Base-by-base conservation (phyloP, 148 eudicot species). In the Rhododendron vialii region DNA sequence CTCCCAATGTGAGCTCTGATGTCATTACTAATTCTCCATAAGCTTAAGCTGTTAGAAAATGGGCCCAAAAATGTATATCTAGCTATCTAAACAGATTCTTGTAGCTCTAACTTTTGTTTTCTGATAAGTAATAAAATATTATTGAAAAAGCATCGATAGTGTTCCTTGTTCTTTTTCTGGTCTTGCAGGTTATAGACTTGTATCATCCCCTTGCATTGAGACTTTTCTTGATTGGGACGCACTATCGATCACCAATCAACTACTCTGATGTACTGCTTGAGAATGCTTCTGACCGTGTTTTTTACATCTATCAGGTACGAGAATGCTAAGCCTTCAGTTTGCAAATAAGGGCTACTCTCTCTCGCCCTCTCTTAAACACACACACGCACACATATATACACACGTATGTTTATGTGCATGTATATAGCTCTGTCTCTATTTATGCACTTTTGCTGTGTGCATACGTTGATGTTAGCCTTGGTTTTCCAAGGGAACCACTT, bases 151-250 rank as follows among this genome's bases (percentile, higher is more conserved):
- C 61, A 18, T 55, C 1, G 8, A 6, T 59, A 59, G 74, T 71
- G 41, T 13, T 71, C 20, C 38, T 63, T 75, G 9, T 74, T 26
- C 20, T n/a, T 53, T 80, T 67, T 51, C 57, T 83, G 65, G 87
- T 84, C 14, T 8, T 53, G 84, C 90, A 97, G 99, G 99, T 97
- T 84, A 83, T 95, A 82, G 94, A 97, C 51, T 88, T 95, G 2
- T 97, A 94, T 88, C 98, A 97, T 88, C 98, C 99, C 30, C 91
- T 97, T 88, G 98, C 99, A 78, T 89, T 97, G 90, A 94, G 99
- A 82, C 93, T 92, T 88, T 97, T 97, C 88, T 87, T 97, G 84
- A 87, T 97, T 90, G 91, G 98, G 51, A 93, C 98, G 17, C 99
- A 97, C 88, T 97, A 97, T 85, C 94, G 96, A 63, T 95, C 99